Percentiles rank a stretch among this genome's conserved stretches.
phyloP scores from a whole-genome alignment of 2,329 filamentous ascomycete species.

The Trichophyton mentagrophytes region DNA sequence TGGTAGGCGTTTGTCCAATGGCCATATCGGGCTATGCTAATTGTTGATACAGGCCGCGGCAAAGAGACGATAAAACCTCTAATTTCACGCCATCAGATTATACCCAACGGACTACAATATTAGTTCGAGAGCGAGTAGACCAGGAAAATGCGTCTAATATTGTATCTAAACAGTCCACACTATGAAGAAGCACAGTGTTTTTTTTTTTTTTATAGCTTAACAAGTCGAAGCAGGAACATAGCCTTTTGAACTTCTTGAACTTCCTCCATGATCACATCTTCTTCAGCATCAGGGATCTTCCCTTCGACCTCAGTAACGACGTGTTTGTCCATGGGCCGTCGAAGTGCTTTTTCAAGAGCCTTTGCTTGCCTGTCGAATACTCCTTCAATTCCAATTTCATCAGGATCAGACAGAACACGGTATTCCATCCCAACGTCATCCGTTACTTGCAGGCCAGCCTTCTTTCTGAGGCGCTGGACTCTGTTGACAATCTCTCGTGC shows the following conservation, averaged over 20 bases:
- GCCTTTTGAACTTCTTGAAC: conserved; percentile 77
- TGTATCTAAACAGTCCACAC: conserved; percentile 1
- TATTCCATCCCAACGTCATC: conserved; percentile 97
- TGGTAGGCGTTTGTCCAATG: conserved; percentile 42
- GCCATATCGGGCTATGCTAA: background rate
- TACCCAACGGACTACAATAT: background rate
- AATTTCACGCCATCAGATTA: background rate
- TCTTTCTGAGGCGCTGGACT: conserved; percentile 85
- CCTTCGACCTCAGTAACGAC: conserved; percentile 48
- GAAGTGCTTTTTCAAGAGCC: conserved; percentile 62
- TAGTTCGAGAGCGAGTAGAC: background rate
- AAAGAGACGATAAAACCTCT: conserved; percentile 33
- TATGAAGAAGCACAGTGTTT: conserved; percentile 23
- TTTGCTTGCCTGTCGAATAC: conserved; percentile 56
- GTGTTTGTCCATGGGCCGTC: conserved; percentile 63
- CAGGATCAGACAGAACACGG: conserved; percentile 63
- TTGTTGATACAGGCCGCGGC: conserved; percentile 35
- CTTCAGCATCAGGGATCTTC: conserved; percentile 41
- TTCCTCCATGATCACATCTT: conserved; percentile 61
- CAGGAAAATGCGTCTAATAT: conserved; percentile 6
- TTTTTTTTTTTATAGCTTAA: conserved; percentile 49
- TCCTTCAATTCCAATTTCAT: conserved; percentile 57
- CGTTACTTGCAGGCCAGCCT: conserved; percentile 76
- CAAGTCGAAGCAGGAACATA: conserved; percentile 61
- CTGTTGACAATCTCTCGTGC: conserved; percentile 87